Conservation (phyloP, 176 grass and related monocot species). For the Paspalum vaginatum region DNA sequence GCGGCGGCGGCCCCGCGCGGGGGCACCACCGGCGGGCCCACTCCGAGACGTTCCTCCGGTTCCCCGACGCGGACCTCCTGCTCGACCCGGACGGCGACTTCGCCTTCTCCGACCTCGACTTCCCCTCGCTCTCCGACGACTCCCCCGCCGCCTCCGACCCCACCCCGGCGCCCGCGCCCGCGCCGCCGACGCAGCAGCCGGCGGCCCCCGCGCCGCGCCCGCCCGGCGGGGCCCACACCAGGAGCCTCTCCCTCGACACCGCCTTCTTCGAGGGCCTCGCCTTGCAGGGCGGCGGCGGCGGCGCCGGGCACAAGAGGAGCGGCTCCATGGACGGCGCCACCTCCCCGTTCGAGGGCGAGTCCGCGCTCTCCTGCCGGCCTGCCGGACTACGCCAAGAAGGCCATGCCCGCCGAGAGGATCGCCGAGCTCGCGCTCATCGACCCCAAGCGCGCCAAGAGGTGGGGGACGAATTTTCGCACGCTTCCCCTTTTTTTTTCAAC, state of each 20-base stretch:
- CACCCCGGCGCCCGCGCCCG: slow-evolving; percentile 24
- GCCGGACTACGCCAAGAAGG: slow-evolving; percentile 95
- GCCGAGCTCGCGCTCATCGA: slow-evolving; percentile 87
- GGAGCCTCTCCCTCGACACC: slow-evolving; percentile 88
- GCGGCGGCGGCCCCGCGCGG: slow-evolving; percentile 4
- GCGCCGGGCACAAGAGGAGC: slow-evolving; percentile 65
- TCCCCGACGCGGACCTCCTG: slow-evolving; percentile 81
- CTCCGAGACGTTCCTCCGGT: slow-evolving; percentile 82
- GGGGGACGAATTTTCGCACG: not conserved
- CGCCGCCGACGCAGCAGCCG: not conserved
- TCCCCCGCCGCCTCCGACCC: slow-evolving; percentile 56
- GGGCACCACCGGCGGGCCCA: slow-evolving; percentile 78
- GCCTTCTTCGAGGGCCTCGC: slow-evolving; percentile 78
- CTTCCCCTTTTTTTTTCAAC: not conserved
- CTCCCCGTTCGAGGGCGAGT: slow-evolving; percentile 77
- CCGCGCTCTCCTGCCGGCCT: slow-evolving; percentile 40
- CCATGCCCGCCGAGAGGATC: slow-evolving; percentile 73
- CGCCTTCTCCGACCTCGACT: slow-evolving; percentile 90
- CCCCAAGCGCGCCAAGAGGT: slow-evolving; percentile 97
- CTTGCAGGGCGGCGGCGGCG: slow-evolving; percentile 46
- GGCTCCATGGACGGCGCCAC: slow-evolving; percentile 80
- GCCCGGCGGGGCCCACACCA: slow-evolving; percentile 48
- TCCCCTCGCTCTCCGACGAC: slow-evolving; percentile 89
- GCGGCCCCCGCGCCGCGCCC: slow-evolving; percentile 30
- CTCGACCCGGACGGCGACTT: slow-evolving; percentile 85